Evolutionary conservation across 2,329 filamentous ascomycete genomes (phyloP), one percentile per base, ranked within the genome.

Genomic region (Aspergillus nomiae): DNA sequence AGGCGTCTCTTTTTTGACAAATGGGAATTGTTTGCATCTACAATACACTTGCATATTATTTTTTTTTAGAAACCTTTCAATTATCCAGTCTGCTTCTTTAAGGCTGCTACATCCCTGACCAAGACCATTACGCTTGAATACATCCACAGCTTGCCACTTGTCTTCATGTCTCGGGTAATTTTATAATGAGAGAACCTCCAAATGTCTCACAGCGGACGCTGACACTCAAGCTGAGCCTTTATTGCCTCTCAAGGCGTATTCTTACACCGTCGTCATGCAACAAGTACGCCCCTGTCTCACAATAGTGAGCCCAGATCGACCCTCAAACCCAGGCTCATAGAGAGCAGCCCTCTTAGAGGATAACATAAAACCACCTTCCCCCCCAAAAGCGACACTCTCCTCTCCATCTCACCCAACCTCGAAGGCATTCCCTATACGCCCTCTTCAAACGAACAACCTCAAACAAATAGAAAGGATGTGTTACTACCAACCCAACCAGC

Each of bases 401-500:
- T 10, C 21, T 19, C 19, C 14, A 24, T 32, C 26, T 30, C 26
- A 41, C 36, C 24, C 14, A 21, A n/a, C 30, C 43, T 11, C 4
- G 16, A 11, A 19, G 21, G 30, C n/a, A 16, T 24, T 36, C 19
- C 30, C 51, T 26, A 16, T 12, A 21, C 3, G 21, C n/a, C 16
- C 32, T 4, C n/a, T 36, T 21, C 34, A 26, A 43, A 16, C 11
- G 24, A 48, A 28, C 12, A 19, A 41, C 38, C 38, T 41, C 24
- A 16, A 19, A 48, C 4, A 12, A 48, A 26, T 41, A n/a, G 21
- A 26, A 36, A 57, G 21, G 12, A 67, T 67, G 65, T 67, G 63
- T 56, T 66, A 56, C 59, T 65, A 67, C 61, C 46, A 66, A 63
- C 64, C 68, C 32, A 71, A 68, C 60, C 65, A 60, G 34, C 61